Percentiles rank a stretch among this genome's conserved stretches.
These are phyloP conservation scores for Scedosporium aurantiacum DNA, from an alignment of 2,329 filamentous ascomycete species.

Conservation along the genomic window DNA sequence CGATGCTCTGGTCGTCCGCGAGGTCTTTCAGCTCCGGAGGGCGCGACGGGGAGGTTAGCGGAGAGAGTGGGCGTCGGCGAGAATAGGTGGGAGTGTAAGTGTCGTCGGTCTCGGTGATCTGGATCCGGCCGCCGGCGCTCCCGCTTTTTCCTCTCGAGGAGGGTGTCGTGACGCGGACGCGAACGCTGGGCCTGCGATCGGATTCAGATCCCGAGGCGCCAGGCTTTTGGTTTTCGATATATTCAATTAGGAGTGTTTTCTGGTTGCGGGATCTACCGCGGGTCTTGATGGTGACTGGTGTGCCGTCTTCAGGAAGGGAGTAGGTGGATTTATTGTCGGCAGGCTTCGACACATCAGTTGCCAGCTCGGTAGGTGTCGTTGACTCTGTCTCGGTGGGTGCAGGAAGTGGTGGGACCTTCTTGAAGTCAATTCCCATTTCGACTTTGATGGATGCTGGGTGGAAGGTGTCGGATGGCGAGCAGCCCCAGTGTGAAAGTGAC, in stretches of 20 bases:
- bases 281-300: conserved; percentile 84
- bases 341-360: conserved; percentile 56
- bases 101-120: conserved; percentile 74
- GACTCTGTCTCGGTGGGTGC: conserved; percentile 57
- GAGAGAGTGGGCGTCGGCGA: conserved; percentile 43
- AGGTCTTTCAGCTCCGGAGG: conserved; percentile 32
- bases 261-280: conserved; percentile 48
- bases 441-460: conserved; percentile 10
- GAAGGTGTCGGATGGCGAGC: conserved; percentile 1
- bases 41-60: conserved; percentile 24
- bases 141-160: conserved; percentile 46
- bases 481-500: not conserved
- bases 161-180: conserved; percentile 61
- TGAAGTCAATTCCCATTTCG: conserved; percentile 46
- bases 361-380: conserved; percentile 45
- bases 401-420: conserved; percentile 56
- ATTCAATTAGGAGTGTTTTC: conserved; percentile 87
- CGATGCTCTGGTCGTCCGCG: conserved; percentile 56
- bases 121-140: conserved; percentile 56
- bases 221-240: conserved; percentile 71
- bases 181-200: conserved; percentile 70
- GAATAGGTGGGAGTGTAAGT: conserved; percentile 52
- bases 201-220: conserved; percentile 37
- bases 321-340: conserved; percentile 64
- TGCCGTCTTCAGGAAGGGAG: conserved; percentile 76